These are phyloP conservation scores for Periconia digitata DNA, from an alignment of 2,329 filamentous ascomycete species.

Conservation along the genomic window DNA sequence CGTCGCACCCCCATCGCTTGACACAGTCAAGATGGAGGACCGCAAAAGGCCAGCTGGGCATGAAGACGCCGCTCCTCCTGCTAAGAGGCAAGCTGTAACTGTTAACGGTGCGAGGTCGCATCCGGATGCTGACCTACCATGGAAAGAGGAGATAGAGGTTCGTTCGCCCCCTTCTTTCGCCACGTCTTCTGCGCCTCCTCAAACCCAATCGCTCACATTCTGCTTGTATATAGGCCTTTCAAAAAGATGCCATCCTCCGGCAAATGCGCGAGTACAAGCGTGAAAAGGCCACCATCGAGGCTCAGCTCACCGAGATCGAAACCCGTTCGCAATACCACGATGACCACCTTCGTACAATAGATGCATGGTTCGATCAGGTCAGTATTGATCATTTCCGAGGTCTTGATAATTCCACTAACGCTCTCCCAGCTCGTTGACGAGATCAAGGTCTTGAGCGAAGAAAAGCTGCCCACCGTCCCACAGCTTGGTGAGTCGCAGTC, in stretches of 20 bases:
- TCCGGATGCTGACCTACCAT: constrained; percentile 68
- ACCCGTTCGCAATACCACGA: constrained; percentile 82
- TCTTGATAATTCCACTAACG: constrained; percentile 25
- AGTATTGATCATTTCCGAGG: constrained; percentile 32
- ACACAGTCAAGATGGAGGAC: constrained; percentile 96
- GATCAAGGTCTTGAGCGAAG: constrained; percentile 47
- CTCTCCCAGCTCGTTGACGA: constrained; percentile 50
- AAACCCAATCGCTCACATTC: constrained; percentile 35
- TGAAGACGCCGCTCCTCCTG: constrained; percentile 84
- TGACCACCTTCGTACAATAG: constrained; percentile 86
- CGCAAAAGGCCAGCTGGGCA: constrained; percentile 90
- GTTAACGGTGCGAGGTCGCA: constrained; percentile 75
- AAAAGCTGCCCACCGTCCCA: constrained; percentile 28
- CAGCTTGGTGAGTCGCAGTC: constrained; percentile 15
- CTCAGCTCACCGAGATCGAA: constrained; percentile 76
- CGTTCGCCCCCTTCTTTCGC: constrained; percentile 50
- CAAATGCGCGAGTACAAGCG: constrained; percentile 99
- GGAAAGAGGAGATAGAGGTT: constrained; percentile 72
- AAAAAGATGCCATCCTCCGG: constrained; percentile 94
- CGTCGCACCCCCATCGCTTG: constrained; percentile 74
- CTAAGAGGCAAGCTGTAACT: constrained; percentile 76
- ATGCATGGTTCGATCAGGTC: constrained; percentile 94
- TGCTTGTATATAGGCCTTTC: constrained; percentile 66
- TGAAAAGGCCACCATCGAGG: constrained; percentile 79
- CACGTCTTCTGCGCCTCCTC: constrained; percentile 18